Percentiles rank a stretch among this genome's conserved stretches.
phyloP scores from a whole-genome alignment of 192 early-diverging fungal species.

The Coemansia sp. region DNA sequence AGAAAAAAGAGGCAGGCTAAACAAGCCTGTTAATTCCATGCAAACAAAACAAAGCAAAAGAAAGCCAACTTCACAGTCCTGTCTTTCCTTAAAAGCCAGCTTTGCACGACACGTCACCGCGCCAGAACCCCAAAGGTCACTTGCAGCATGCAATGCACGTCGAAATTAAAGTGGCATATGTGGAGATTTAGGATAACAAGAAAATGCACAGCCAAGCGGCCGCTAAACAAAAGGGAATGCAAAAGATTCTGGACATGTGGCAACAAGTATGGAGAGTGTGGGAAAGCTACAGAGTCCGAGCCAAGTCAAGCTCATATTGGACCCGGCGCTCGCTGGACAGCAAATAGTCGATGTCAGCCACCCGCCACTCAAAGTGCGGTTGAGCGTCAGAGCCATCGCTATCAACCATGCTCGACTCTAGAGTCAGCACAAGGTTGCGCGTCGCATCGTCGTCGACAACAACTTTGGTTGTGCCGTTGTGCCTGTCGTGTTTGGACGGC shows the following conservation, averaged over 20 bases:
- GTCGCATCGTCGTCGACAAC: constrained; percentile 46
- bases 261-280: not conserved
- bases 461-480: constrained; percentile 23
- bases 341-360: constrained; percentile 47
- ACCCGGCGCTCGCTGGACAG: constrained; percentile 41
- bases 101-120: too few species aligned
- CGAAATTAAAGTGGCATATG: too few species aligned
- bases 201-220: not conserved
- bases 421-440: constrained; percentile 40
- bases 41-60: too few species aligned
- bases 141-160: too few species aligned
- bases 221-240: too few species aligned
- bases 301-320: constrained; percentile 23
- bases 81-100: too few species aligned
- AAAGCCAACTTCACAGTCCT: too few species aligned
- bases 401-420: constrained; percentile 20
- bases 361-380: constrained; percentile 26
- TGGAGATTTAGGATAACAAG: not conserved
- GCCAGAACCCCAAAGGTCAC: too few species aligned
- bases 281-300: constrained; percentile 10
- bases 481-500: constrained; percentile 23
- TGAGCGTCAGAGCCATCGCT: not conserved
- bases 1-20: too few species aligned
- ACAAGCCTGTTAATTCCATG: too few species aligned
- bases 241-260: too few species aligned